These are phyloP conservation scores for Paraglomus brasilianum DNA, from an alignment of 192 early-diverging fungal species.

Conservation along the genomic window DNA sequence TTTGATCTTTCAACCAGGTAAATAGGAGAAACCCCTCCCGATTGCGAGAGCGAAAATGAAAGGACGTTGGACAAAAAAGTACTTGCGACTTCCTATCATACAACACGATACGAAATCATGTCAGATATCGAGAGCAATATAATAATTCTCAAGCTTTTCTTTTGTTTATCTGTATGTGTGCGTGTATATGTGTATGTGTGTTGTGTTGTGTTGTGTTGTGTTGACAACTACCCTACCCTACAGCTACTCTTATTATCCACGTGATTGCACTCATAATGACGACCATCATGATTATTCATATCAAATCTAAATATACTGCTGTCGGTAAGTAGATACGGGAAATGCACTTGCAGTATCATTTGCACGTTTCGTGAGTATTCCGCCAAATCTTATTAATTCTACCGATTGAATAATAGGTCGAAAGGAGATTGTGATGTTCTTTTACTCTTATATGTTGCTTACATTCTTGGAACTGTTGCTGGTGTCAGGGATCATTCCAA, in stretches of 20 bases:
- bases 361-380: not conserved
- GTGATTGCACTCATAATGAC: slow-evolving; percentile 94
- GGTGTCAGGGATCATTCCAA: slow-evolving; percentile 76
- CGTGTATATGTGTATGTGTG: too few species aligned
- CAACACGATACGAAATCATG: too few species aligned
- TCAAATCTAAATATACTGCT: slow-evolving; percentile 96
- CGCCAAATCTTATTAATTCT: not conserved
- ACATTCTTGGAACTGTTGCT: slow-evolving; percentile 75
- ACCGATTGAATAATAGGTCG: slow-evolving; percentile 56
- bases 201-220: too few species aligned
- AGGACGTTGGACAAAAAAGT: not conserved
- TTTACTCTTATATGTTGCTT: slow-evolving; percentile 76
- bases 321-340: slow-evolving; percentile 69
- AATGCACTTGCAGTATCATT: not conserved
- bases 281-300: slow-evolving; percentile 96
- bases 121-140: too few species aligned
- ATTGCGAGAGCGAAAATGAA: not conserved
- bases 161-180: too few species aligned
- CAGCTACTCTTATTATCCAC: slow-evolving; percentile 90
- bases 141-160: too few species aligned
- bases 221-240: not conserved
- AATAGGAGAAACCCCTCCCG: not conserved
- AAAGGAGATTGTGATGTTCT: slow-evolving; percentile 91
- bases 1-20: slow-evolving; percentile 88
- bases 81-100: too few species aligned